These are phyloP conservation scores for Cynara cardunculus DNA, from an alignment of 129 eudicot genomes.

Conservation along the genomic window DNA sequence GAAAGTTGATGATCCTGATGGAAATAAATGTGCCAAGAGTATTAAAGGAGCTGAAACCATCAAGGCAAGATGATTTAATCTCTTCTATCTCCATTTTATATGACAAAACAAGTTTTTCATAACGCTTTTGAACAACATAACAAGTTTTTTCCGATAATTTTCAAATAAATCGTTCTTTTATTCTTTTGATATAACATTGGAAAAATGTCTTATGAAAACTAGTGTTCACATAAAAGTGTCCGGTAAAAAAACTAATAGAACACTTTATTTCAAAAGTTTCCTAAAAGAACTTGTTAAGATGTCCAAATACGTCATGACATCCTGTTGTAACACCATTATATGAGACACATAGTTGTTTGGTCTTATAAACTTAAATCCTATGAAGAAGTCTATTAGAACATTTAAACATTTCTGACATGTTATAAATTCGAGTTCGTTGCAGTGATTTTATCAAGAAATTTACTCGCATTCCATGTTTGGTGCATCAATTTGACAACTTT, in stretches of 20 bases:
- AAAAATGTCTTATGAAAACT: no score
- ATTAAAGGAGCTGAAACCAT: conserved; percentile 76
- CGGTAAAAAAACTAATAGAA: no score
- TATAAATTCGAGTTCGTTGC: not conserved
- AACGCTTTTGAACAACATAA: not conserved
- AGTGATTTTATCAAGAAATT: not conserved
- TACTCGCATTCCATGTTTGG: not conserved
- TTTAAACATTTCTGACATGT: not conserved
- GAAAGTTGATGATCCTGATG: conserved; percentile 64
- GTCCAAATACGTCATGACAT: no score
- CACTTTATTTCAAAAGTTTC: not conserved
- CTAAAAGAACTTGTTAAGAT: no score
- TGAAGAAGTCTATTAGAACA: not conserved
- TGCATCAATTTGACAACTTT: conserved; percentile 1
- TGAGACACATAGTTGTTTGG: not conserved
- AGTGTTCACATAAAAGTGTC: not conserved
- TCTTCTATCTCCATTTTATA: not conserved
- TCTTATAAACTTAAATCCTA: not conserved
- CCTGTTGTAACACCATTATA: no score
- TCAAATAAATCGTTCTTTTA: no score
- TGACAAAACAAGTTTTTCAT: no score
- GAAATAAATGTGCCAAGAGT: conserved; percentile 85
- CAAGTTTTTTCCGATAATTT: not conserved
- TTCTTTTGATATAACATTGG: no score
- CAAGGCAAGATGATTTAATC: conserved; percentile 45